Evolutionary conservation across 768 basidiomycete species (phyloP).

Genomic region (Lyophyllum atratum): DNA sequence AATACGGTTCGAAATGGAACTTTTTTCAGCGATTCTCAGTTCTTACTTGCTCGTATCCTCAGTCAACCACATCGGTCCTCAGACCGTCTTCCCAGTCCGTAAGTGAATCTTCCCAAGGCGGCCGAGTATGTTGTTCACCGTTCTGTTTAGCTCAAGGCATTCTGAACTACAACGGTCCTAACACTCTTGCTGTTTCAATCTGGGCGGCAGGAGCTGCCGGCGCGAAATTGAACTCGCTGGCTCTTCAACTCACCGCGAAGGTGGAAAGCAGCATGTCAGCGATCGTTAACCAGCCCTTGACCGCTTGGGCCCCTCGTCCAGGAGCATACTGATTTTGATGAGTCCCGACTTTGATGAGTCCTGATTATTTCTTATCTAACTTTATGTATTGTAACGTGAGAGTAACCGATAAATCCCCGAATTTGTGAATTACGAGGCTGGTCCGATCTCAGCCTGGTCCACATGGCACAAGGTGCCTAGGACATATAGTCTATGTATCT

Average conservation of each 20-base stretch:
- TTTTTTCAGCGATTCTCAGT: neutral
- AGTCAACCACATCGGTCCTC: slow-evolving; percentile 48
- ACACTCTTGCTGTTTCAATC: slow-evolving; percentile 49
- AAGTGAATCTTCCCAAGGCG: slow-evolving; percentile 20
- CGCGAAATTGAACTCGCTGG: slow-evolving; percentile 41
- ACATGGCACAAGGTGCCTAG: no score
- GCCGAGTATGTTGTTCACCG: neutral
- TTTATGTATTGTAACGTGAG: no score
- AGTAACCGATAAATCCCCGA: no score
- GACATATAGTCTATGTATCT: no score
- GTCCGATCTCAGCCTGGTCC: no score
- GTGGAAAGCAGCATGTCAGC: slow-evolving; percentile 37
- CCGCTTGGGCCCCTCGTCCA: slow-evolving; percentile 32
- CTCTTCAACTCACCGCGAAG: slow-evolving; percentile 37
- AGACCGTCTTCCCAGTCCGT: slow-evolving; percentile 44
- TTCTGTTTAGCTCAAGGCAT: slow-evolving; percentile 45
- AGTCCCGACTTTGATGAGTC: no score
- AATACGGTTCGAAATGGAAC: slow-evolving; percentile 35
- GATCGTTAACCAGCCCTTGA: slow-evolving; percentile 35
- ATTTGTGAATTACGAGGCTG: no score
- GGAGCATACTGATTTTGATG: slow-evolving; percentile 23
- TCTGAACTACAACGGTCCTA: slow-evolving; percentile 46
- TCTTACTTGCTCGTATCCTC: neutral
- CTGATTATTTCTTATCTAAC: no score
- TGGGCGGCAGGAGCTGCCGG: slow-evolving; percentile 45